Evolutionary conservation across 73 alveolate species (phyloP).

Genomic region (Uronychia binucleata): DNA sequence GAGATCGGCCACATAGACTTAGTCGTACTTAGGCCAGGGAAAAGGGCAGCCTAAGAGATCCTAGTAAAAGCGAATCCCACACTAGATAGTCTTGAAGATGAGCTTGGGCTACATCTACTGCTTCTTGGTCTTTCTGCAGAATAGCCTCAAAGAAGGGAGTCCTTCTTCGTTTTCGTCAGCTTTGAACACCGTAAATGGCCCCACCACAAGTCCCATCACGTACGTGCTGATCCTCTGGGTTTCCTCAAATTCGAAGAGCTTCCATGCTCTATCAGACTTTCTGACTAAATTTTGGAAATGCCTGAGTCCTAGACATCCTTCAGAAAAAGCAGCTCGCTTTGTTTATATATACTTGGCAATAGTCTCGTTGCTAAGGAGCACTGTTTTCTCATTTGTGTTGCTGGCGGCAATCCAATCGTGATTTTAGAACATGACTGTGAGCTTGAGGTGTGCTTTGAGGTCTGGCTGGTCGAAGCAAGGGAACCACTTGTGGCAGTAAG

Average conservation of each 20-base stretch:
- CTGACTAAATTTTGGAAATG: too few species aligned
- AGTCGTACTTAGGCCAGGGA: constrained; percentile 83
- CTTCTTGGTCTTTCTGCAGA: constrained; percentile 72
- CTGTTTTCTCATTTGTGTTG: too few species aligned
- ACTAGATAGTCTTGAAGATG: constrained; percentile 70
- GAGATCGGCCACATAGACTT: constrained; percentile 88
- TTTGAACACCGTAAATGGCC: constrained; percentile 40
- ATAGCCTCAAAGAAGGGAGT: constrained; percentile 50
- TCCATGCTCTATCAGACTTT: too few species aligned
- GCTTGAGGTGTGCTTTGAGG: constrained; percentile 87
- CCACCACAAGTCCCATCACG: constrained; percentile 54
- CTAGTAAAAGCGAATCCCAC: constrained; percentile 92
- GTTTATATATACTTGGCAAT: constrained; percentile 23
- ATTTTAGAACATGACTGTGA: constrained; percentile 84
- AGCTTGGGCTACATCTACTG: constrained; percentile 71
- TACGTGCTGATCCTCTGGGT: constrained; percentile 55
- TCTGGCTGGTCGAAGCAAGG: constrained; percentile 99
- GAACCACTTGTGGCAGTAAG: constrained; percentile 95
- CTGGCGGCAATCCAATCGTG: constrained; percentile 93
- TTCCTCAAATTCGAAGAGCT: constrained; percentile 53
- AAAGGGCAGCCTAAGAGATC: constrained; percentile 82
- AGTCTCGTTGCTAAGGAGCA: constrained; percentile 84
- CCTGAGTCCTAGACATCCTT: too few species aligned
- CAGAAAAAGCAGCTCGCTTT: too few species aligned
- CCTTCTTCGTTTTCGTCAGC: constrained; percentile 26